These are phyloP conservation scores for Luvunga scandens DNA, from an alignment of 345 rosid genomes.

Conservation along the genomic window DNA sequence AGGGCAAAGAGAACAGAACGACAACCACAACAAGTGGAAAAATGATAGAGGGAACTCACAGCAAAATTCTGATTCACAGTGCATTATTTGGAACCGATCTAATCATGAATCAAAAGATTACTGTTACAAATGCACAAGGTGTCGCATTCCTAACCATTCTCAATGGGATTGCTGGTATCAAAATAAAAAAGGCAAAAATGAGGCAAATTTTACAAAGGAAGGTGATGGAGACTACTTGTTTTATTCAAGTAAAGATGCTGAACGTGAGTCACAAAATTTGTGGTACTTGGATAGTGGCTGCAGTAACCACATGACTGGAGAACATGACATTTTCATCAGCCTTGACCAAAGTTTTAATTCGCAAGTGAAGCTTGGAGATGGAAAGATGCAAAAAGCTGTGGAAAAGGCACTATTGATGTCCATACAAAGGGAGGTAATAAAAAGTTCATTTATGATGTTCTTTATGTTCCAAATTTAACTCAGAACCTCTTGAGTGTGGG, in stretches of 20 bases:
- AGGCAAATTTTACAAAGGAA: not conserved
- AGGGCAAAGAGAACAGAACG: not conserved
- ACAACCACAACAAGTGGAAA: not conserved
- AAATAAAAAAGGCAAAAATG: too few relatives aligned
- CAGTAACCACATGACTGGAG: too few relatives aligned
- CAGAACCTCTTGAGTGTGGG: too few relatives aligned
- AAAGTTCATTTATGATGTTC: not conserved
- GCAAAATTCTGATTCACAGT: not conserved
- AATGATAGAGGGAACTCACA: not conserved
- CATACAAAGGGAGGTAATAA: not conserved
- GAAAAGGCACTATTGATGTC: not conserved
- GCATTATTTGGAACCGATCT: not conserved
- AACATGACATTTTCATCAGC: too few relatives aligned
- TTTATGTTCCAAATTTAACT: too few relatives aligned
- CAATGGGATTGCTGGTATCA: too few relatives aligned
- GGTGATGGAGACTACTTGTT: not conserved
- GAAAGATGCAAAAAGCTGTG: not conserved
- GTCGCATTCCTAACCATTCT: too few relatives aligned
- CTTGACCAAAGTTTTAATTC: not conserved
- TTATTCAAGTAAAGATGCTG: too few relatives aligned
- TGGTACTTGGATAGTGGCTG: too few relatives aligned
- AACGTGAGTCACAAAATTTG: too few relatives aligned
- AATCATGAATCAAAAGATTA: slow-evolving; percentile 5
- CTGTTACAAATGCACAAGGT: not conserved
- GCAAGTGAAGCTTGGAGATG: not conserved